Evolutionary conservation across 1,139 yeast species (phyloP), one percentile per base, ranked within the genome.

Genomic region (Suhomyces atakaporum): DNA sequence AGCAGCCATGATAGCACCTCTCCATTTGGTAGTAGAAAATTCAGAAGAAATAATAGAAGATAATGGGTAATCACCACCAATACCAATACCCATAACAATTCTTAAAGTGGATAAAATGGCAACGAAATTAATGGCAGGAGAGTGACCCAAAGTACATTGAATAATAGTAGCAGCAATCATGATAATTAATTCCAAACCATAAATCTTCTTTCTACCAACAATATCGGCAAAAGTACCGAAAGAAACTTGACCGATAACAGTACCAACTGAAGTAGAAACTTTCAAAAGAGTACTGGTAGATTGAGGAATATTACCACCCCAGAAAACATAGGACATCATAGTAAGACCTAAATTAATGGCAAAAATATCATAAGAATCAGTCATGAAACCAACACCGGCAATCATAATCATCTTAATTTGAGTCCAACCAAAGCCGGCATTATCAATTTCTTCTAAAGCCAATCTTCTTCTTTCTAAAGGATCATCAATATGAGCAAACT

Each of bases 11-110:
- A 86, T 85, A 47, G 95, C 95, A 73, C 96, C 96, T 81, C 96
- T 84, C 94, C 95, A 86, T 63, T 84, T 86, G 51, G 95, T 86
- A 41, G 95, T 84, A 24, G 95, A 77, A 55, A 86, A 86, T 69
- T 86, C 96, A 35, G 95, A 82, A 8, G 95, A 83, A 51, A 86
- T 86, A 62, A 86, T 84, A 27, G 97, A 92, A 28, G 97, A 89
- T 66, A 92, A 79, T 53, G 98, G 98, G 68, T 92, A 92, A 69
- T 92, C 98, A 76, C 97, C 98, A 72, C 98, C 98, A 56, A 92
- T 94, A 81, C 98, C 98, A 54, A 92, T 81, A 72, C 96, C 96
- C 87, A 82, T 82, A 44, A 85, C 57, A 47, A 86, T 80, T 77
- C 95, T 82, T 65, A 79, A 80, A 51, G 83, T 79, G n/a, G 81